Base-by-base conservation (phyloP, 116 monocot genomes). In the Zostera marina region DNA sequence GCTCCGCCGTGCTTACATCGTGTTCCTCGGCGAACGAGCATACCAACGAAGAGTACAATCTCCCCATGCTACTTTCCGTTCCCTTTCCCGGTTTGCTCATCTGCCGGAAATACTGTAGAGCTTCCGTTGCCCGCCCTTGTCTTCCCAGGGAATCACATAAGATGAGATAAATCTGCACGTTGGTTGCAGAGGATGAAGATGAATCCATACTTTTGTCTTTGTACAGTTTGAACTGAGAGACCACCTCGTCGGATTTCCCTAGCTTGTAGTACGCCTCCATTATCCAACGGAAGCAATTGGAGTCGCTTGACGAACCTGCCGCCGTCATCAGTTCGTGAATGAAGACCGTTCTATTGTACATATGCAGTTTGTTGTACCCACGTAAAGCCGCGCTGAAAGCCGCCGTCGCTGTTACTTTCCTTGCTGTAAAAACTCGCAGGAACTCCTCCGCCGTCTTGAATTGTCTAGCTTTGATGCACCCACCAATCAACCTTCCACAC, bases 291-390 rank as follows among this genome's bases (percentile, higher is more conserved):
- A 64, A 88, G 73, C 75, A 74, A n/a, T 13, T 20, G 0, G 76
- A n/a, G 45, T 74, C 67, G 7, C 23, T 67, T 0, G 52, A 25
- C 16, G 81, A 14, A 4, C 63, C 68, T 0, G 63, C 66, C 0
- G 25, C 48, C 55, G 53, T 70, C 77, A 84, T 79, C 41, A 54
- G 62, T 2, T 76, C 69, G 40, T 62, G 75, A 19, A 74, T 66
- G 10, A 49, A 46, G 13, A 79, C 45, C 4, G 88, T 78, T 62
- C 73, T 80, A n/a, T 67, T 75, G 69, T 82, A 85, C 88, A 94
- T 94, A 68, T 82, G 94, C 24, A 94, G 81, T 75, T 78, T 79
- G 66, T 94, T 94, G 72, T 79, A 94, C 51, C 81, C 82, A 15
- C 60, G 32, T 79, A 88, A 69, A 11, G 82, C 88, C 8, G 88